phyloP scores from a whole-genome alignment of 441 rosid species.

The Erodium texanum region DNA sequence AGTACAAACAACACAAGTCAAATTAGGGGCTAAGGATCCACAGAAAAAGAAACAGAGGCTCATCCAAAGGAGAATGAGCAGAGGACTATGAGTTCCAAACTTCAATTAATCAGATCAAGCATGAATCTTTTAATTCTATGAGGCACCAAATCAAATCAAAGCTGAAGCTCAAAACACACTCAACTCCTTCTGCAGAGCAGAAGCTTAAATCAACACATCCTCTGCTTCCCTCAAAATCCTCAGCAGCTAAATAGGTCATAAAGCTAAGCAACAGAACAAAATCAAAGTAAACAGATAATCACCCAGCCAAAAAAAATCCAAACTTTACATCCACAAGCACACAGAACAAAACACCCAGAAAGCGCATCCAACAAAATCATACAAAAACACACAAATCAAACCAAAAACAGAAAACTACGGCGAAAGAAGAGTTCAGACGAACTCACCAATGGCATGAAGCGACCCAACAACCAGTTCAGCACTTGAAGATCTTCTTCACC shows the following conservation, averaged over 20 bases:
- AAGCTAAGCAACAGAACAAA: neutral
- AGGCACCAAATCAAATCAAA: neutral
- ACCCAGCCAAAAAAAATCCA: neutral
- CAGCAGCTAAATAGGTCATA: neutral
- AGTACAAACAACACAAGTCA: neutral
- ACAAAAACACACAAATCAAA: neutral
- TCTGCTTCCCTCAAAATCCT: neutral
- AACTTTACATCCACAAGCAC: neutral
- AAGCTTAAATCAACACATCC: neutral
- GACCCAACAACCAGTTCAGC: conserved; percentile 9
- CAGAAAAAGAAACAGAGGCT: neutral
- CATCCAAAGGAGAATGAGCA: neutral
- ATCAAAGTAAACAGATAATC: neutral
- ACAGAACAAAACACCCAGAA: neutral
- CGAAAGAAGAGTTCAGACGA: neutral
- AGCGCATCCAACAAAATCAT: neutral
- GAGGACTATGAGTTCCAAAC: neutral
- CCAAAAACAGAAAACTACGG: neutral
- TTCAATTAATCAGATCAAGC: neutral
- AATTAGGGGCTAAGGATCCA: neutral
- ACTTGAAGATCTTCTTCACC: neutral
- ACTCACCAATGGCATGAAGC: conserved; percentile 33
- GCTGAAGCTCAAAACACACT: neutral
- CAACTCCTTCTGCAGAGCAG: neutral
- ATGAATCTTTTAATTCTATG: neutral